phyloP scores from a whole-genome alignment of 2,329 filamentous ascomycete species.

The Xylaria hypoxylon region DNA sequence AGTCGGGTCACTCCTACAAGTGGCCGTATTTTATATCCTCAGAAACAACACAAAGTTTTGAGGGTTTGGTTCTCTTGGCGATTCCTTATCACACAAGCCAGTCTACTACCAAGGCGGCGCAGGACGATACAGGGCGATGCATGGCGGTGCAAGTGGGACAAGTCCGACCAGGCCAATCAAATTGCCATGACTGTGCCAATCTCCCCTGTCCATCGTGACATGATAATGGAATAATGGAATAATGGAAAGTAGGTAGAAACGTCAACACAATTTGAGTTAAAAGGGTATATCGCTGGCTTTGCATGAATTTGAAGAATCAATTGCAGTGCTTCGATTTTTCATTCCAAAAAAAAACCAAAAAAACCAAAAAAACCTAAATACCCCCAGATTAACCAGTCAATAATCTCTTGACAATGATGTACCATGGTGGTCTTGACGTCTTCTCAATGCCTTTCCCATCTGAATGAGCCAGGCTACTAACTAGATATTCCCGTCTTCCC shows the following conservation, averaged over 20 bases:
- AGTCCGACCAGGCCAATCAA: conserved; percentile 43
- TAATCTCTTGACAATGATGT: conserved; percentile 29
- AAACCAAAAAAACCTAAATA: not conserved
- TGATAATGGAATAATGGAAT: too few species aligned
- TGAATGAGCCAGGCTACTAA: not conserved
- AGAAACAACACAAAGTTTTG: not conserved
- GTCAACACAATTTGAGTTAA: not conserved
- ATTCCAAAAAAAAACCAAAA: too few species aligned
- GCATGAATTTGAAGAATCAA: not conserved
- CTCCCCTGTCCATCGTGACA: too few species aligned
- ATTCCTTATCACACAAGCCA: not conserved
- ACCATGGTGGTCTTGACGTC: conserved; percentile 28
- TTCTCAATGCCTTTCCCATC: conserved; percentile 24
- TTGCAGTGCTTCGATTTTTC: not conserved
- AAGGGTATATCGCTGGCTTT: not conserved
- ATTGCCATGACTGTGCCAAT: too few species aligned
- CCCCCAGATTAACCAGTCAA: conserved; percentile 29
- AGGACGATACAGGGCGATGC: not conserved
- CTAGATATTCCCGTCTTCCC: conserved; percentile 41
- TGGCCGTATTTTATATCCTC: too few species aligned
- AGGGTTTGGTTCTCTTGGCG: conserved; percentile 18
- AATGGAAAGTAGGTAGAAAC: not conserved
- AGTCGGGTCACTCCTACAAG: too few species aligned
- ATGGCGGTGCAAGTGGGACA: conserved; percentile 19
- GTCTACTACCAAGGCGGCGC: not conserved